Percentiles rank a stretch among this genome's conserved stretches.
Conservation (phyloP, 2,329 filamentous ascomycete genomes). For the Chaetomium sp. region DNA sequence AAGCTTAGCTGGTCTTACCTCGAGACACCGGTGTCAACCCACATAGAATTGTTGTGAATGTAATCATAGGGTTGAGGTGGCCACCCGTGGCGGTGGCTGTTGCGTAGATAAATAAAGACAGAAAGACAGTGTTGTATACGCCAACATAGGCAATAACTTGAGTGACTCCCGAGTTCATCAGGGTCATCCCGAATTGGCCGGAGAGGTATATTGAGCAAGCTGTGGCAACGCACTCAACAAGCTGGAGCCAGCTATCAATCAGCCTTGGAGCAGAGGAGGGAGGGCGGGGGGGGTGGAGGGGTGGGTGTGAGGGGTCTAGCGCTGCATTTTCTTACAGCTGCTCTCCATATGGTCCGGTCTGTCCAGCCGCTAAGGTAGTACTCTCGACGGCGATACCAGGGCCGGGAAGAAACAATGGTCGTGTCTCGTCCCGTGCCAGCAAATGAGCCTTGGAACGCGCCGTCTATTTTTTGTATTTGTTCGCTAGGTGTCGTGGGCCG, state of each 20-base stretch:
- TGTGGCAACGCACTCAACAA: background rate
- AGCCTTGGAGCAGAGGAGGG: too few species aligned
- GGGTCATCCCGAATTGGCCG: background rate
- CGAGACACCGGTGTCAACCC: conserved; percentile 37
- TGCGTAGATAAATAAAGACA: conserved; percentile 1
- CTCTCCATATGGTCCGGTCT: conserved; percentile 24
- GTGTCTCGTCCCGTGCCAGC: conserved; percentile 15
- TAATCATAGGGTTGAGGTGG: conserved; percentile 31
- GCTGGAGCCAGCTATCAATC: background rate
- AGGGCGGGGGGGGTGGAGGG: background rate
- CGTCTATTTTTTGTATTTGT: background rate
- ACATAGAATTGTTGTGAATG: conserved; percentile 45
- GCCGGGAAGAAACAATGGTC: conserved; percentile 6
- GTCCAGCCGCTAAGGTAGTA: conserved; percentile 26
- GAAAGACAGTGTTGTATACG: conserved; percentile 1
- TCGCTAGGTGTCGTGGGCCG: too few species aligned
- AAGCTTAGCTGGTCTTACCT: conserved; percentile 14
- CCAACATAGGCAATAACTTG: conserved; percentile 2
- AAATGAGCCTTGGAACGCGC: conserved; percentile 20
- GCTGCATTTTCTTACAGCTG: conserved; percentile 17
- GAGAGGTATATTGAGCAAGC: background rate
- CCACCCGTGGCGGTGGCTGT: conserved; percentile 2
- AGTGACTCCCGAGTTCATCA: conserved; percentile 5
- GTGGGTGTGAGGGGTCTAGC: too few species aligned
- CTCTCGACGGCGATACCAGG: conserved; percentile 24